Evolutionary conservation across 2,329 filamentous ascomycete species (phyloP).

Genomic region (Cephalotrichum gorgonifer): DNA sequence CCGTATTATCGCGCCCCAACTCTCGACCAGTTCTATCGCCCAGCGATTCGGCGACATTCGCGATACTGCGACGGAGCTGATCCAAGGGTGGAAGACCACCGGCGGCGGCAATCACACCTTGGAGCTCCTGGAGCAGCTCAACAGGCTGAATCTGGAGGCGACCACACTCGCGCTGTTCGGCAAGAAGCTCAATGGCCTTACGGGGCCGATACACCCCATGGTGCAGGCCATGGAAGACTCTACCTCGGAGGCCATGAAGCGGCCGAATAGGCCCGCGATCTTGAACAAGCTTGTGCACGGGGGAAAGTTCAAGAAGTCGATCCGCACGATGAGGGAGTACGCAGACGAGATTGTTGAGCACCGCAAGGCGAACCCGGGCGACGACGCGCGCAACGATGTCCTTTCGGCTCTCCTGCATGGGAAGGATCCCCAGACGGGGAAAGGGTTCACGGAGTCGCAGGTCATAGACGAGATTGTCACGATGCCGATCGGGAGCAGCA

Average conservation of each 20-base stretch:
- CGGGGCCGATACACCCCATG: constrained; percentile 56
- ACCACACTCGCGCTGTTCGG: constrained; percentile 62
- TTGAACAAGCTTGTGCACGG: constrained; percentile 20
- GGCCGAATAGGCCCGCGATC: constrained; percentile 25
- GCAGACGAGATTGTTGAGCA: constrained; percentile 50
- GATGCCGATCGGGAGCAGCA: constrained; percentile 60
- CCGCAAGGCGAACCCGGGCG: constrained; percentile 32
- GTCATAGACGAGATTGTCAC: constrained; percentile 65
- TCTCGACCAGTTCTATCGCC: constrained; percentile 57
- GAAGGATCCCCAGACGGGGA: constrained; percentile 55
- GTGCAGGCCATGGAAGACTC: constrained; percentile 57
- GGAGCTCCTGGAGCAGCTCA: constrained; percentile 57
- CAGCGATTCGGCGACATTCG: constrained; percentile 61
- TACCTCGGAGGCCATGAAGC: constrained; percentile 42
- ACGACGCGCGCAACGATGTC: constrained; percentile 52
- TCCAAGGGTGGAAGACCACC: constrained; percentile 56
- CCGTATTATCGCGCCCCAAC: constrained; percentile 54
- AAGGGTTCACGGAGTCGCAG: constrained; percentile 49
- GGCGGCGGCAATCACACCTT: constrained; percentile 48
- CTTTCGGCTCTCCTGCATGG: constrained; percentile 61
- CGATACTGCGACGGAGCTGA: constrained; percentile 55
- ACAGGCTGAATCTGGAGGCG: constrained; percentile 60
- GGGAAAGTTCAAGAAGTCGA: constrained; percentile 34
- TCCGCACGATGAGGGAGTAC: constrained; percentile 32
- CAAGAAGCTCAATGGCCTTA: constrained; percentile 59